These are phyloP conservation scores for Amylocystis lapponica DNA, from an alignment of 768 basidiomycete genomes.

Conservation along the genomic window DNA sequence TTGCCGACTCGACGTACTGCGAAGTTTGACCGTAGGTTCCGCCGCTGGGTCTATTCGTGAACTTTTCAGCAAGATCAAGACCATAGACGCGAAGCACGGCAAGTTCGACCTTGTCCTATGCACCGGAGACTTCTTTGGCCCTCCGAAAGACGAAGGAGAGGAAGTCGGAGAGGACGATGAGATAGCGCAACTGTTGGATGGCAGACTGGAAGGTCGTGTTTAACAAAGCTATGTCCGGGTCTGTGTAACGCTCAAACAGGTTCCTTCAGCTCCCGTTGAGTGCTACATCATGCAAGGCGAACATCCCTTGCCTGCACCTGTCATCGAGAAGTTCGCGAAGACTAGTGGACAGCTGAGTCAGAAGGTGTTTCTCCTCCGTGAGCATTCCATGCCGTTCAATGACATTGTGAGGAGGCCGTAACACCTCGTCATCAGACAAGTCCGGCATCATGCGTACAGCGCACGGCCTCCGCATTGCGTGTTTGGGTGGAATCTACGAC, in stretches of 20 bases:
- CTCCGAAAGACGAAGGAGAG: conserved; percentile 28
- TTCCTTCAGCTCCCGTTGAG: conserved; percentile 65
- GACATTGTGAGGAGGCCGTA: conserved; percentile 7
- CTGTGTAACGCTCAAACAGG: conserved; percentile 9
- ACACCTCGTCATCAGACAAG: conserved; percentile 51
- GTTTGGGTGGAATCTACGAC: conserved; percentile 76
- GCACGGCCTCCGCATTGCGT: conserved; percentile 78
- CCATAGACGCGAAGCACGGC: conserved; percentile 88
- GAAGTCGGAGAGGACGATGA: conserved; percentile 41
- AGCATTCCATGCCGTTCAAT: conserved; percentile 24
- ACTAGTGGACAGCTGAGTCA: conserved; percentile 75
- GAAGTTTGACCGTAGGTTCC: conserved; percentile 74
- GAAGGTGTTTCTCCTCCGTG: conserved; percentile 84
- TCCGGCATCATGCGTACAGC: conserved; percentile 76
- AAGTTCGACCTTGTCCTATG: conserved; percentile 85
- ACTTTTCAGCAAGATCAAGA: conserved; percentile 75
- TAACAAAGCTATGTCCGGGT: neutral
- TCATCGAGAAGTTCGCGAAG: conserved; percentile 70
- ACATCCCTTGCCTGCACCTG: conserved; percentile 60
- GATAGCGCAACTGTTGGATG: conserved; percentile 56
- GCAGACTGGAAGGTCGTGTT: conserved; percentile 57
- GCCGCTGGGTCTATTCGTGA: conserved; percentile 66
- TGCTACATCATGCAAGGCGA: conserved; percentile 93
- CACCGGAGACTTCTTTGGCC: conserved; percentile 82
- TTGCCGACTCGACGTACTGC: conserved; percentile 1